Base-by-base conservation (phyloP, 2,329 filamentous ascomycete genomes). In the Talaromyces verruculosus region DNA sequence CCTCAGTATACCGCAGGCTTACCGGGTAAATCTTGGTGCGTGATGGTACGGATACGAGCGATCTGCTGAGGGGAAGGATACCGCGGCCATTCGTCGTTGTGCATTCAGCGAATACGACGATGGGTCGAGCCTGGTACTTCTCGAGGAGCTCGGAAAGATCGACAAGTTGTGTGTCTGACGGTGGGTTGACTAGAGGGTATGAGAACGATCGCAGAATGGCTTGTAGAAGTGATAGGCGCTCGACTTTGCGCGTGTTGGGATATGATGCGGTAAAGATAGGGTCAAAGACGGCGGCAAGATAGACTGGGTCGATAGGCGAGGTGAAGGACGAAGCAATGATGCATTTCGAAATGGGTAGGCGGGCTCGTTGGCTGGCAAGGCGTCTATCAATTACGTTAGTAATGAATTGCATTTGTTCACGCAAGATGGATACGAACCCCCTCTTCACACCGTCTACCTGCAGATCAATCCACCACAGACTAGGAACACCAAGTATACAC, bases 401-500 rank as follows among this genome's bases (percentile, higher is more conserved):
- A 1, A 7, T 19, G 3, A 10, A 28, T 1, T 37, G 22, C 2
- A 3, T n/a, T 2, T 17, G n/a, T 39, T 59, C 6, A 11, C n/a
- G 35, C 5, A 19, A 58, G n/a, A 17, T 13, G 17, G 1, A 28
- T 13, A 75, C 83, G 65, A 77, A 93, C 81, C 95, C 95, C 80
- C 93, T 91, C 80, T 92, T 93, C 63, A 99, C 95, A 66, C 94
- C 94, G 77, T 99, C 95, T 70, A 99, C 92, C 78, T 97, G 94
- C n/a, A 99, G 83, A 79, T 99, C 95, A 65, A 97, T 89, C 94
- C 94, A 98, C 93, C 93, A 98, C 66, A 99, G 91, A 33, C 95
- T 94, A 0, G 93, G 92, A 67, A 96, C 90, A 43, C 88, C 90
- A 71, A 99, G 86, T 70, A 98, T 86, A 67, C 88, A 86, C 94